These are phyloP conservation scores for Ogataea trehaloabstinens DNA, from an alignment of 805 yeast genomes.

Conservation along the genomic window DNA sequence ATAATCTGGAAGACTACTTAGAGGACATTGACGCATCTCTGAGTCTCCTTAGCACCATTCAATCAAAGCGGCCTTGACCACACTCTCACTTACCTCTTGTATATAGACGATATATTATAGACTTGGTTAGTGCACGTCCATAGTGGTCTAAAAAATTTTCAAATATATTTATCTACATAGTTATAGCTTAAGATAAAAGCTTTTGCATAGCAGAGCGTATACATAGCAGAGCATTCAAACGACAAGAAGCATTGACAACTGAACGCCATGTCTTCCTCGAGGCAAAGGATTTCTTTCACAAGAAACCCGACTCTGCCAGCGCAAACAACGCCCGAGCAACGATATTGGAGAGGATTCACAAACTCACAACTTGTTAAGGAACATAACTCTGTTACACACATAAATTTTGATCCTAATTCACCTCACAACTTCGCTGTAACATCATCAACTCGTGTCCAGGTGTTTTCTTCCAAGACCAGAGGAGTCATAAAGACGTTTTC, in stretches of 20 bases:
- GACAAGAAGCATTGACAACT: too few relatives aligned
- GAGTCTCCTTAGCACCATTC: constrained; percentile 5
- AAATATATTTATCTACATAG: too few relatives aligned
- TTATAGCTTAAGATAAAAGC: too few relatives aligned
- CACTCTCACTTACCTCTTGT: background rate
- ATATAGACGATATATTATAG: too few relatives aligned
- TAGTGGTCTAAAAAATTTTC: too few relatives aligned
- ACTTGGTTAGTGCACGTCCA: too few relatives aligned
- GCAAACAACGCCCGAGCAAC: constrained; percentile 85
- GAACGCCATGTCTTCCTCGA: constrained; percentile 80
- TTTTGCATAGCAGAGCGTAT: too few relatives aligned
- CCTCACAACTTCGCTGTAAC: constrained; percentile 95
- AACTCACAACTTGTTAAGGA: constrained; percentile 91
- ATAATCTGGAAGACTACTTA: constrained; percentile 17
- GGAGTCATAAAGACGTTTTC: constrained; percentile 84
- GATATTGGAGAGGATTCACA: constrained; percentile 86
- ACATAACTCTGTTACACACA: constrained; percentile 85
- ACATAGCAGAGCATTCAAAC: too few relatives aligned
- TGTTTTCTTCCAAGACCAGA: constrained; percentile 90
- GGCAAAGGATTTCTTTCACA: constrained; percentile 61
- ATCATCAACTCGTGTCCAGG: constrained; percentile 85
- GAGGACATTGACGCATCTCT: constrained; percentile 15
- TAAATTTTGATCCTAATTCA: constrained; percentile 78
- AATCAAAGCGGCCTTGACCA: too few relatives aligned
- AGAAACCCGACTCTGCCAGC: constrained; percentile 78